Percentiles rank a stretch among this genome's conserved stretches.
Conservation (phyloP, 2,329 filamentous ascomycete genomes). For the Basipetospora chlamydospora region DNA sequence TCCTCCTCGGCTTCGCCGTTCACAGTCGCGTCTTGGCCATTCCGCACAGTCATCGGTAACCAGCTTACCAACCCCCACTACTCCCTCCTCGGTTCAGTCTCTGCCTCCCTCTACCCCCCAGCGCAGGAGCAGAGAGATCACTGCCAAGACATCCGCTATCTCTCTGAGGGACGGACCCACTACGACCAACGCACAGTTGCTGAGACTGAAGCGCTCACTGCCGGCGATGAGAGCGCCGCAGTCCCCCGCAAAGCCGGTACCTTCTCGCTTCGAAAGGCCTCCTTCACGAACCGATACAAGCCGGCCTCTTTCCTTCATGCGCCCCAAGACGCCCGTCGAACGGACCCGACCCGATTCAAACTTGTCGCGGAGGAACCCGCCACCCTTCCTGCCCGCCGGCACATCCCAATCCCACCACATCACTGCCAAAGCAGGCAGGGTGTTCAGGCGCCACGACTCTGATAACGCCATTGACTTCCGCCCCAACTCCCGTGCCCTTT, state of each 20-base stretch:
- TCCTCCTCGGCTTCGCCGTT: slow-evolving; percentile 37
- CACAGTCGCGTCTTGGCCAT: slow-evolving; percentile 55
- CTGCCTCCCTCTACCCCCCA: slow-evolving; percentile 44
- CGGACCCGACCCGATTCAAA: slow-evolving; percentile 23
- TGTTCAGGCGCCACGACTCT: slow-evolving; percentile 70
- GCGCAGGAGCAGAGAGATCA: slow-evolving; percentile 37
- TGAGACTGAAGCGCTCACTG: slow-evolving; percentile 51
- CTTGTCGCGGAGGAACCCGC: slow-evolving; percentile 40
- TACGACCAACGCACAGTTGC: slow-evolving; percentile 50
- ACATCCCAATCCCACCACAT: slow-evolving; percentile 64
- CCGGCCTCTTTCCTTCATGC: slow-evolving; percentile 36
- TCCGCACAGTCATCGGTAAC: slow-evolving; percentile 54
- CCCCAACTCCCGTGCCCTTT: slow-evolving; percentile 41
- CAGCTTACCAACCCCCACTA: slow-evolving; percentile 46
- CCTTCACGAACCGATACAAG: slow-evolving; percentile 40
- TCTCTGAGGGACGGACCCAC: slow-evolving; percentile 43
- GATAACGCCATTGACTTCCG: slow-evolving; percentile 49
- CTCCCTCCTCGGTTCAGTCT: slow-evolving; percentile 37
- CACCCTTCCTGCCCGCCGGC: slow-evolving; percentile 70
- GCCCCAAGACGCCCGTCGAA: slow-evolving; percentile 61
- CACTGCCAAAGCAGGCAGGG: slow-evolving; percentile 53
- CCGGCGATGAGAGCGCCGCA: slow-evolving; percentile 40
- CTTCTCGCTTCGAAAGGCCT: slow-evolving; percentile 39
- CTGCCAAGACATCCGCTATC: slow-evolving; percentile 36
- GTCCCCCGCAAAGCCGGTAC: slow-evolving; percentile 33